Conservation (phyloP, 2,329 filamentous ascomycete genomes). For the Didymella segeticola region DNA sequence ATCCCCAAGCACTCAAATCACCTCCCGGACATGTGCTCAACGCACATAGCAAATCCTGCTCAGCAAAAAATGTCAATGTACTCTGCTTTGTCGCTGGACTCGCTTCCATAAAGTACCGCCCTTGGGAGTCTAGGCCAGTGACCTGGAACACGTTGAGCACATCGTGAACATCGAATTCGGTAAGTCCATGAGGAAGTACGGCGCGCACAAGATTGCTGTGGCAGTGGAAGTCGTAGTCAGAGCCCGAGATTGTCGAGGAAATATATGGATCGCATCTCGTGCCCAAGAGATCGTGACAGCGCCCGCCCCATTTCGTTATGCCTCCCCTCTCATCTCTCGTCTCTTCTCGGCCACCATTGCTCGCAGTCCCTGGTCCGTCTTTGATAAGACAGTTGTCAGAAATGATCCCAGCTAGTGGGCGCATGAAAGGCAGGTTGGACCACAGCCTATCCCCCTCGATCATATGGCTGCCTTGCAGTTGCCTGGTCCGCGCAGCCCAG, state of each 20-base stretch:
- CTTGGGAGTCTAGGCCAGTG: constrained; percentile 71
- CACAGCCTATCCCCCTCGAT: constrained; percentile 75
- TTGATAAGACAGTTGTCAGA: constrained; percentile 64
- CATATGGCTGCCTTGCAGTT: constrained; percentile 80
- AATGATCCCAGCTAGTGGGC: constrained; percentile 74
- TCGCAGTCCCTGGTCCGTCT: constrained; percentile 21
- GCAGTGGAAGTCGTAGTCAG: constrained; percentile 80
- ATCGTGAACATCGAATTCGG: constrained; percentile 80
- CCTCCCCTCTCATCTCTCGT: constrained; percentile 55
- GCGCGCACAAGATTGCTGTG: constrained; percentile 82
- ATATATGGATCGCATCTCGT: constrained; percentile 88
- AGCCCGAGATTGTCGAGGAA: constrained; percentile 71
- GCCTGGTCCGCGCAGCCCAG: constrained; percentile 80
- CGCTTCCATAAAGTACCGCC: constrained; percentile 61
- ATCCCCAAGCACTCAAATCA: constrained; percentile 82
- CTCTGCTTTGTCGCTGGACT: constrained; percentile 38
- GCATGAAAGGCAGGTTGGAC: constrained; percentile 78
- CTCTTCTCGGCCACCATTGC: constrained; percentile 42
- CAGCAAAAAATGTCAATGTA: constrained; percentile 79
- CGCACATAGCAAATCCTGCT: constrained; percentile 74
- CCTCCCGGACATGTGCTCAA: constrained; percentile 78
- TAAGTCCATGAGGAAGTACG: constrained; percentile 70
- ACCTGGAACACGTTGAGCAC: constrained; percentile 89
- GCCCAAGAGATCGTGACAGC: constrained; percentile 78
- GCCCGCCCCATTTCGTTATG: constrained; percentile 66